Evolutionary conservation across 176 grass and related monocot species (phyloP).

Genomic region (Melocanna baccifera): DNA sequence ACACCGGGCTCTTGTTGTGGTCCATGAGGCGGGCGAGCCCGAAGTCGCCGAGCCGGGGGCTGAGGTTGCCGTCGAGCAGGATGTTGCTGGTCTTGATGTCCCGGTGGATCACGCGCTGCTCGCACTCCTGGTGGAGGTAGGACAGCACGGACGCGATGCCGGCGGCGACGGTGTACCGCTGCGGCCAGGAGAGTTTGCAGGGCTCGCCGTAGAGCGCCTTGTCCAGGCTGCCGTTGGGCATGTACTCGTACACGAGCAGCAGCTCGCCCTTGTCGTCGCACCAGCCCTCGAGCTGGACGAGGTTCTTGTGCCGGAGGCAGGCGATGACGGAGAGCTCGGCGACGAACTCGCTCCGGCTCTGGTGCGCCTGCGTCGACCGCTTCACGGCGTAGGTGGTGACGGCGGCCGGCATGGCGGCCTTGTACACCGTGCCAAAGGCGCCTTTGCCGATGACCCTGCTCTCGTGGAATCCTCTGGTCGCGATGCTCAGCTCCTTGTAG

Average conservation of each 20-base stretch:
- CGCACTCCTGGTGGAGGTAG: constrained; percentile 89
- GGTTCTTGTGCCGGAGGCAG: constrained; percentile 83
- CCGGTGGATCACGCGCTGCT: constrained; percentile 81
- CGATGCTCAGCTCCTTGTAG: constrained; percentile 68
- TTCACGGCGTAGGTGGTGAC: constrained; percentile 55
- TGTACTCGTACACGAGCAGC: constrained; percentile 86
- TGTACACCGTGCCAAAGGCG: constrained; percentile 88
- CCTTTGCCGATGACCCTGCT: constrained; percentile 71
- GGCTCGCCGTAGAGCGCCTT: constrained; percentile 66
- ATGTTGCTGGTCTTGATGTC: constrained; percentile 95
- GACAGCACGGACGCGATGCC: constrained; percentile 73
- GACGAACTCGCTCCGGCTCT: constrained; percentile 78
- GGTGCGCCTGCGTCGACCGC: constrained; percentile 75
- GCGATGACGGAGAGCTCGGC: constrained; percentile 80
- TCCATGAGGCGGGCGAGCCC: constrained; percentile 81
- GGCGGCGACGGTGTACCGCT: constrained; percentile 54
- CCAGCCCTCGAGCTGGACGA: constrained; percentile 84
- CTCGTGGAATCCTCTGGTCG: constrained; percentile 74
- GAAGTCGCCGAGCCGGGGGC: constrained; percentile 79
- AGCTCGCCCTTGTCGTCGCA: constrained; percentile 76
- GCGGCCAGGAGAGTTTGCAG: constrained; percentile 55
- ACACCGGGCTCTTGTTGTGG: constrained; percentile 80
- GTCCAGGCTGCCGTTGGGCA: constrained; percentile 87
- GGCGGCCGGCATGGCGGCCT: constrained; percentile 42
- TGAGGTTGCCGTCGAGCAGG: constrained; percentile 67